phyloP scores from a whole-genome alignment of 169 alveolate species.

The Cystoisospora suis region DNA sequence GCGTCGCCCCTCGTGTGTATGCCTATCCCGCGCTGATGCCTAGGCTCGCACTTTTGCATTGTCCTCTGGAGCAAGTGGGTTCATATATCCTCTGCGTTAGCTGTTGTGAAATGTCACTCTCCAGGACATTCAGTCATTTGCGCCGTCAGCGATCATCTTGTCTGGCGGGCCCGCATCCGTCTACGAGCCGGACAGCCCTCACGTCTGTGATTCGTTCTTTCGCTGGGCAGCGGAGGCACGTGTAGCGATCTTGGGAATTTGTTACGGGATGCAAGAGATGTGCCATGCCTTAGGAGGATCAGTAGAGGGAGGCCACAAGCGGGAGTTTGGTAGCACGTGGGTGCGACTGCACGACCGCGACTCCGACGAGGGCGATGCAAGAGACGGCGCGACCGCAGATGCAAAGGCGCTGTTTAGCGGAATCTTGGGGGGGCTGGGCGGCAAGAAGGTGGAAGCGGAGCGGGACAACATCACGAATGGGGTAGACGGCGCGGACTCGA shows the following conservation, averaged over 20 bases:
- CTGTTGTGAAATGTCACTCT: too few relatives aligned
- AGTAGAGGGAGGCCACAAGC: constrained; percentile 51
- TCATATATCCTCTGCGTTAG: too few relatives aligned
- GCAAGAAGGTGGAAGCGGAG: not conserved
- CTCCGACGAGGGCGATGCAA: not conserved
- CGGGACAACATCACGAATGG: not conserved
- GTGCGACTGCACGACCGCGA: not conserved
- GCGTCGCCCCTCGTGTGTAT: too few relatives aligned
- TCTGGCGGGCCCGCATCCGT: constrained; percentile 77
- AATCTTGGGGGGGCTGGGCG: not conserved
- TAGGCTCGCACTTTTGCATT: not conserved
- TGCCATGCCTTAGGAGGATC: constrained; percentile 63
- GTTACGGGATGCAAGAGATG: constrained; percentile 76
- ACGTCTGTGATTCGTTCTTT: constrained; percentile 57
- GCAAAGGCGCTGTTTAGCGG: not conserved
- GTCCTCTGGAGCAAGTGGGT: too few relatives aligned
- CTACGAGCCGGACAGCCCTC: constrained; percentile 74
- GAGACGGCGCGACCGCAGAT: not conserved
- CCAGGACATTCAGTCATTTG: constrained; percentile 40
- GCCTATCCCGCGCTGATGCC: too few relatives aligned
- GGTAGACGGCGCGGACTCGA: not conserved
- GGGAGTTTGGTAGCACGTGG: constrained; percentile 66
- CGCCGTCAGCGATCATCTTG: constrained; percentile 70
- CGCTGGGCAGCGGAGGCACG: not conserved
- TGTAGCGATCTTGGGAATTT: constrained; percentile 72